Evolutionary conservation across 495 filamentous ascomycete genomes (phyloP).

Genomic region (Podospora pseudopauciseta): DNA sequence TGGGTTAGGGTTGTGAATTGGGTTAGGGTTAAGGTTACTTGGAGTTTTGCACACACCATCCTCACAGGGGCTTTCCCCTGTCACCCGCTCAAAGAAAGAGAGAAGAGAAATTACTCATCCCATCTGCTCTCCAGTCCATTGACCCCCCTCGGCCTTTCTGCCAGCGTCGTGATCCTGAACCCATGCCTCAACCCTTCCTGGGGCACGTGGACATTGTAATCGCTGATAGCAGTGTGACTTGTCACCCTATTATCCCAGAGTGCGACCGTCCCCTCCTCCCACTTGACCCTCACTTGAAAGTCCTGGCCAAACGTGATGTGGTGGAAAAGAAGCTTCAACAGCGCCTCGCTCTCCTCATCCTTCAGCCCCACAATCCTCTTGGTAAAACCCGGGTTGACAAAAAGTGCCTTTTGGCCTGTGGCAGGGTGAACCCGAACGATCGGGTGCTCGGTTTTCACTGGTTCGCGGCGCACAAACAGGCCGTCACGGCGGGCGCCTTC

Average conservation of each 20-base stretch:
- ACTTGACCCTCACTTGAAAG: constrained; percentile 66
- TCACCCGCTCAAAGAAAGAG: too few relatives aligned
- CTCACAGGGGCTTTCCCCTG: too few relatives aligned
- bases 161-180: constrained; percentile 46
- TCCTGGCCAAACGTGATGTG: constrained; percentile 53
- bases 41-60: too few relatives aligned
- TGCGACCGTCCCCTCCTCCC: constrained; percentile 66
- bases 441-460: constrained; percentile 64
- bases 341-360: constrained; percentile 63
- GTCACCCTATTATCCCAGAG: constrained; percentile 74
- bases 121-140: constrained; percentile 41
- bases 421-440: constrained; percentile 70
- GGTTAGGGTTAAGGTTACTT: too few relatives aligned
- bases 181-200: constrained; percentile 47
- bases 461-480: constrained; percentile 62
- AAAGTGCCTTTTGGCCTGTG: constrained; percentile 76
- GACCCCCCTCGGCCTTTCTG: constrained; percentile 43
- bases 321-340: constrained; percentile 63
- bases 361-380: constrained; percentile 71
- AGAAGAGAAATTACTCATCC: constrained; percentile 11
- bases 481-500: constrained; percentile 58
- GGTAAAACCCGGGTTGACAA: constrained; percentile 77
- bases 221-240: constrained; percentile 52
- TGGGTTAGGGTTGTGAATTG: too few relatives aligned
- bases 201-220: constrained; percentile 47